These are phyloP conservation scores for Diophrys appendiculata DNA, from an alignment of 73 alveolate genomes.

Conservation along the genomic window DNA sequence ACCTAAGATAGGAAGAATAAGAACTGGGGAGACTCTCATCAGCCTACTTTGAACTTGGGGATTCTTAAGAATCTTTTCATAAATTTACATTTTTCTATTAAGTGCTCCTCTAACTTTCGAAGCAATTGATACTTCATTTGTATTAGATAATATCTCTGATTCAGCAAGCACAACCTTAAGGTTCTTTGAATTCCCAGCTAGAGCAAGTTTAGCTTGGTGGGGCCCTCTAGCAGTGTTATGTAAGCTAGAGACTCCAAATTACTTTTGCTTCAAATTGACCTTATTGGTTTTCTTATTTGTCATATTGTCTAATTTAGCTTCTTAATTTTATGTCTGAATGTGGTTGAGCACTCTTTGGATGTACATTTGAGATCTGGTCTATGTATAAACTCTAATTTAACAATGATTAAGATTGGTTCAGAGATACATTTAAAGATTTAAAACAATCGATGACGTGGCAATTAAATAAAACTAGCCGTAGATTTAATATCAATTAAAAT, in stretches of 20 bases:
- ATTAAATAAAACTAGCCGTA: neutral
- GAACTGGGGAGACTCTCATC: neutral
- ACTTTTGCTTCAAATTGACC: neutral
- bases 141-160: neutral
- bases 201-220: neutral
- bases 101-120: neutral
- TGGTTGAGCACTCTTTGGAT: neutral
- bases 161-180: neutral
- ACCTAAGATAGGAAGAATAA: neutral
- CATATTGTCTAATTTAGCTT: neutral
- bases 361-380: neutral
- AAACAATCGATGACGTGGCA: neutral
- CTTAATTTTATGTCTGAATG: neutral
- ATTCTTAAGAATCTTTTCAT: neutral
- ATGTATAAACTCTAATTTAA: neutral
- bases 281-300: neutral
- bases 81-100: neutral
- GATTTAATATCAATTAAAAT: too few relatives aligned
- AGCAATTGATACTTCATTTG: neutral
- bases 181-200: neutral
- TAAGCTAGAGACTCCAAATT: neutral
- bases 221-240: neutral
- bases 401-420: too few relatives aligned
- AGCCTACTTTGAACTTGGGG: neutral
- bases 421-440: too few relatives aligned